Evolutionary conservation across 2,329 filamentous ascomycete genomes (phyloP), one percentile per base, ranked within the genome.

Genomic region (Aplosporella prunicola): DNA sequence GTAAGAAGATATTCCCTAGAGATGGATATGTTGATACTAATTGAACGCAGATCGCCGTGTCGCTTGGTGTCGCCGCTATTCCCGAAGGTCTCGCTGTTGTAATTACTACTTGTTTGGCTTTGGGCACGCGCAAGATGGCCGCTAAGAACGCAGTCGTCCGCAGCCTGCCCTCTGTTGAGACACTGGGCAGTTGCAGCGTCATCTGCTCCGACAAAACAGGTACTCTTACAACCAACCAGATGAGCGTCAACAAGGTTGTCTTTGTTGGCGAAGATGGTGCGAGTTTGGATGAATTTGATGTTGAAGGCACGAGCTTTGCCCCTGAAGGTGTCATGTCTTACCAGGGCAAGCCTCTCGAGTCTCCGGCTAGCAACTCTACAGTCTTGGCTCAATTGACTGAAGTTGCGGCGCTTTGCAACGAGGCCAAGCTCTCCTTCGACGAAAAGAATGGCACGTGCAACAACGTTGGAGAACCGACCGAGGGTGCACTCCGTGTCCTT

Each of bases 141-240:
- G 84, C 87, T 42, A 96, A 94, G 71, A 96, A 96, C 55, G 91
- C 91, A 6, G 88, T 98, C 24, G 93, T 98, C 41, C 79, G 93
- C 61, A 95, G 87, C 57, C 68, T 98, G 51, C 91, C 91, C 14
- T 98, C 91, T 2, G 91, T 98, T 35, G 91, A 98, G 65, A 98
- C 91, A 9, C 73, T 98, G 36, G 91, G 91, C 57, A 98, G 91
- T 72, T 98, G 91, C 75, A 98, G 91, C 55, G 88, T 98, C 40
- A 95, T 98, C 58, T 98, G 93, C 69, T 98, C 93, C 4, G 91
- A 98, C 71, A 98, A 98, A 72, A 98, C 91, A 5, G 93, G 91
- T 50, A 98, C 91, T 32, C 67, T 98, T 57, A 98, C 91, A 9
- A 98, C 91, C 26, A 98, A 98, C 66, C 88, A 96, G 64, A 98